Evolutionary conservation across 331 rosid genomes (phyloP).

Genomic region (Prunus yedoensis): DNA sequence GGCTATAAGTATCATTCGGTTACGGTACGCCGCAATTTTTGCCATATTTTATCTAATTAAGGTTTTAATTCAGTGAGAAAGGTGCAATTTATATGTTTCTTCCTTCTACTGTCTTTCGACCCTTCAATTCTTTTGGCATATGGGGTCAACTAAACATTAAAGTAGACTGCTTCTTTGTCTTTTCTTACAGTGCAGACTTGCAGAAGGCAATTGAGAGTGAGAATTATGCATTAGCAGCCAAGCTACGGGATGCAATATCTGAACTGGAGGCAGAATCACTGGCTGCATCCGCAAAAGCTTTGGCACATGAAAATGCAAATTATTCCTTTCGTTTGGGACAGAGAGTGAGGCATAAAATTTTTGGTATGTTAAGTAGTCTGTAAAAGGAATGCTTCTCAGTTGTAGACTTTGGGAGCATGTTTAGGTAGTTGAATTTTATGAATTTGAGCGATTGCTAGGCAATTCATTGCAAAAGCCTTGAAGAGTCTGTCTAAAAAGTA

Average conservation of each 20-base stretch:
- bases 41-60: constrained; percentile 19
- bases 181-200: constrained; percentile 74
- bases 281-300: constrained; percentile 74
- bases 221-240: constrained; percentile 78
- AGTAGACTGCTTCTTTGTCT: constrained; percentile 8
- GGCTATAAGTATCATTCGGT: constrained; percentile 65
- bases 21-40: constrained; percentile 51
- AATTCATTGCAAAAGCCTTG: constrained; percentile 8
- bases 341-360: constrained; percentile 72
- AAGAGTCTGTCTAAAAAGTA: not conserved
- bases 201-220: constrained; percentile 74
- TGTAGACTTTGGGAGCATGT: constrained; percentile 8
- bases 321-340: constrained; percentile 86
- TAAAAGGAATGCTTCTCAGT: not conserved
- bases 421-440: constrained; percentile 11
- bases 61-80: constrained; percentile 12
- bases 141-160: constrained; percentile 11
- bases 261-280: constrained; percentile 78
- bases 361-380: constrained; percentile 41
- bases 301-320: constrained; percentile 75
- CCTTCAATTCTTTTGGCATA: not conserved
- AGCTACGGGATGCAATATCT: constrained; percentile 73
- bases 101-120: not conserved
- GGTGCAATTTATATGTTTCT: not conserved
- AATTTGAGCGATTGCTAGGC: constrained; percentile 22